Conservation (phyloP, 495 filamentous ascomycete genomes). For the Rusavskia elegans region DNA sequence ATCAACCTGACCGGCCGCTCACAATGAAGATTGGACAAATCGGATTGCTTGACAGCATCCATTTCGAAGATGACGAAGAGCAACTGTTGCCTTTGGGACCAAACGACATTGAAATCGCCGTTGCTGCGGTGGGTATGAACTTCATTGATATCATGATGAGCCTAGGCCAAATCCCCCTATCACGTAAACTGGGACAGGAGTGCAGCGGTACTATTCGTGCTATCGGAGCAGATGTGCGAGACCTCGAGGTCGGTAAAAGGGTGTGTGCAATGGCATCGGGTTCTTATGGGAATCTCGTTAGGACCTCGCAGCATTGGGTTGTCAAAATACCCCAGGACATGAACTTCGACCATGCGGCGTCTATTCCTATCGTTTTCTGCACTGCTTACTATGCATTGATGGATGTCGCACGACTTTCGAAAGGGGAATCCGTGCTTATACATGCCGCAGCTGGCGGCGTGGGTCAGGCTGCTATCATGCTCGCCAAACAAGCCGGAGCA, state of each 20-base stretch:
- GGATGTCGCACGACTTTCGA: constrained; percentile 9
- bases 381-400: constrained; percentile 12
- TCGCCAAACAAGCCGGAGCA: constrained; percentile 34
- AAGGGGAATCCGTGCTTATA: constrained; percentile 14
- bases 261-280: constrained; percentile 14
- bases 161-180: constrained; percentile 21
- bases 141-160: constrained; percentile 24
- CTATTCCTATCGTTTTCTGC: constrained; percentile 10
- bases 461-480: constrained; percentile 36
- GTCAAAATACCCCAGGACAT: constrained; percentile 9
- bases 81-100: neutral
- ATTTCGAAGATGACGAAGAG: constrained; percentile 7
- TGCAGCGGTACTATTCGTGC: constrained; percentile 36
- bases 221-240: constrained; percentile 29
- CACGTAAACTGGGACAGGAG: constrained; percentile 32
- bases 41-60: constrained; percentile 14
- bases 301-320: neutral
- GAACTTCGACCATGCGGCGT: constrained; percentile 13
- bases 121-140: constrained; percentile 1
- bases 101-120: neutral
- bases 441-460: constrained; percentile 17
- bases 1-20: neutral
- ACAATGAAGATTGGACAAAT: constrained; percentile 1
- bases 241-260: constrained; percentile 34
- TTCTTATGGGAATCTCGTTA: neutral